Base-by-base conservation (phyloP, 805 yeast species). In the Candida coquimbonensis region DNA sequence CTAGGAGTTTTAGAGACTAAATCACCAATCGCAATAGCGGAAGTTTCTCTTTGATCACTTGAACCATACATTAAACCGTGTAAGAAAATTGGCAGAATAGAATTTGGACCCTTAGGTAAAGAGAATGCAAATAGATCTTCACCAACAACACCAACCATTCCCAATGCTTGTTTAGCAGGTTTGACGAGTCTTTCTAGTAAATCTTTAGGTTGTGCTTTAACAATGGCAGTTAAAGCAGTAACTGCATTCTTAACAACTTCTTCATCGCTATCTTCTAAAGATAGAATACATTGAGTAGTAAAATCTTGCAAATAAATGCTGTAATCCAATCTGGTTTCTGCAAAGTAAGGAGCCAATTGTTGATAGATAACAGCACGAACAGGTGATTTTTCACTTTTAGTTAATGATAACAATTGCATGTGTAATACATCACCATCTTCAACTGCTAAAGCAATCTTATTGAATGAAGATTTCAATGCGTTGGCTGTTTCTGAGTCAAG, bases 11-110 rank as follows among this genome's bases (percentile, higher is more conserved):
- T 81, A 40, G 82, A 84, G 39, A 90, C 85, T 48, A 93, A 69
- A 58, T 83, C 90, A 5, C 96, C 93, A 57, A 93, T 87, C 47
- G 88, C 96, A 59, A 83, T 68, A 0, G 99, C 98, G 29, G 96
- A 78, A 26, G 72, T 68, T 62, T 90, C 97, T 65, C 93, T 81
- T 60, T 84, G 91, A 42, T 81, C 88, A 50, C 79, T 73, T 43
- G 77, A 77, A 52, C 99, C 99, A 65, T 89, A 87, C 95, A 91
- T 87, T 59, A 93, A 76, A 50, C 98, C 98, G 62, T 91, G 96
- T 54, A 88, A 69, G 70, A 93, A 93, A 44, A 95, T 78, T 27
- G 99, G 99, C 54, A 93, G 72, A 36, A 93, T 67, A 66, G 95
- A 84, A 60, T 77, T 80, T 49, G 96, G 95, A 42, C 98, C 95